Evolutionary conservation across 108 stramenopile species (phyloP).

Genomic region (Cyclotella choctawhatcheeana): DNA sequence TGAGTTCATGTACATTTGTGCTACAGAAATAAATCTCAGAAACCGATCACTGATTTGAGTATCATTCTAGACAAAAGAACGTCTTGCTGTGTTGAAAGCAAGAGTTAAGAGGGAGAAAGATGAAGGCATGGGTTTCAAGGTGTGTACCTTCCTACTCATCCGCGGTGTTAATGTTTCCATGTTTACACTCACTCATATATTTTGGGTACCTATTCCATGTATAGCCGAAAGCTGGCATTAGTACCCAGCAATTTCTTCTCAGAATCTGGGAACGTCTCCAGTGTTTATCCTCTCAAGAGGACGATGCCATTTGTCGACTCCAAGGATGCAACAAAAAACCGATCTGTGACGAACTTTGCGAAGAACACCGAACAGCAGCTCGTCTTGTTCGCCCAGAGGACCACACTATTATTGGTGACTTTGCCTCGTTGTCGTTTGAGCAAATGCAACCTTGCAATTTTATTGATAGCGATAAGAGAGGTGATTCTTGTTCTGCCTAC

Average conservation of each 20-base stretch:
- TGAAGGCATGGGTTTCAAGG: background rate
- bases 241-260: conserved; percentile 58
- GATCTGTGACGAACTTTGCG: conserved; percentile 1
- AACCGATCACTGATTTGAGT: background rate
- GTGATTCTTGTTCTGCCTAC: background rate
- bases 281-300: background rate
- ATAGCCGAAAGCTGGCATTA: background rate
- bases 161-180: no score
- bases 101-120: background rate
- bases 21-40: background rate
- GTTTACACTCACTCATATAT: background rate
- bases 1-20: background rate
- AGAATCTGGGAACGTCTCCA: conserved; percentile 84
- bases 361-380: background rate
- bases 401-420: conserved; percentile 67
- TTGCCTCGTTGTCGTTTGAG: conserved; percentile 58
- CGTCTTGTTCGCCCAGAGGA: conserved; percentile 48
- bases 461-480: background rate
- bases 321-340: background rate
- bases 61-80: conserved; percentile 25
- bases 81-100: background rate
- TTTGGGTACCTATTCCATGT: background rate
- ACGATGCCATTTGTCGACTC: background rate
- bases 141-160: no score
- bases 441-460: conserved; percentile 13